phyloP scores from a whole-genome alignment of 345 rosid genomes.

The Syzygium aromaticum region DNA sequence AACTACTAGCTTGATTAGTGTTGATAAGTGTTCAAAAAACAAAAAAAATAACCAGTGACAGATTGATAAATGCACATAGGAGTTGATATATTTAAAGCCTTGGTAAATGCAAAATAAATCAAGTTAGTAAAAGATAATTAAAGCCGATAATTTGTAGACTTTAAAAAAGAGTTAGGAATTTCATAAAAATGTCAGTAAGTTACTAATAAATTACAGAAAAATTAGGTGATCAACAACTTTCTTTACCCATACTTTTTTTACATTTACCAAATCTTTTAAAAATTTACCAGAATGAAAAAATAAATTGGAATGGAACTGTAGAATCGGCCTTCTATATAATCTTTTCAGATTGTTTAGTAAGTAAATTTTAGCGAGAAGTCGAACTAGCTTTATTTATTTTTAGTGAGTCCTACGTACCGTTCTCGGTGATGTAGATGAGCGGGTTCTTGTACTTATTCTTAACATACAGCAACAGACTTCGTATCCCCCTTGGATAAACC shows the following conservation, averaged over 20 bases:
- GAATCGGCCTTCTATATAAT: too few species aligned
- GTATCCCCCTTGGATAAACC: conserved; percentile 8
- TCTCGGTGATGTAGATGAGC: conserved; percentile 9
- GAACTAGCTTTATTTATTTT: neutral
- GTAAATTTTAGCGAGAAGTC: too few species aligned
- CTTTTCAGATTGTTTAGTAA: too few species aligned
- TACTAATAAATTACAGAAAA: neutral
- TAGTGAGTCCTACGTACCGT: neutral
- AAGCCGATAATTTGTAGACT: neutral
- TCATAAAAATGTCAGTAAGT: neutral
- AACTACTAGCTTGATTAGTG: neutral
- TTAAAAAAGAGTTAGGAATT: neutral
- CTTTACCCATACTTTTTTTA: neutral
- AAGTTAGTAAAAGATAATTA: neutral
- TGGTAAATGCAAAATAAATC: neutral
- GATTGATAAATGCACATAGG: neutral
- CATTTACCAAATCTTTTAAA: neutral
- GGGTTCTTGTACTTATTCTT: conserved; percentile 9
- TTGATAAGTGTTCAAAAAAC: neutral
- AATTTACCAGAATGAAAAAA: neutral
- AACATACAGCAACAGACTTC: neutral
- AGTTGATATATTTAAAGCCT: neutral
- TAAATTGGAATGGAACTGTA: neutral
- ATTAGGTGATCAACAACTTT: neutral
- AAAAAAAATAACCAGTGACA: neutral